Evolutionary conservation across 1,284 basidiomycete genomes (phyloP).

Genomic region (Phenoliferia sp.): DNA sequence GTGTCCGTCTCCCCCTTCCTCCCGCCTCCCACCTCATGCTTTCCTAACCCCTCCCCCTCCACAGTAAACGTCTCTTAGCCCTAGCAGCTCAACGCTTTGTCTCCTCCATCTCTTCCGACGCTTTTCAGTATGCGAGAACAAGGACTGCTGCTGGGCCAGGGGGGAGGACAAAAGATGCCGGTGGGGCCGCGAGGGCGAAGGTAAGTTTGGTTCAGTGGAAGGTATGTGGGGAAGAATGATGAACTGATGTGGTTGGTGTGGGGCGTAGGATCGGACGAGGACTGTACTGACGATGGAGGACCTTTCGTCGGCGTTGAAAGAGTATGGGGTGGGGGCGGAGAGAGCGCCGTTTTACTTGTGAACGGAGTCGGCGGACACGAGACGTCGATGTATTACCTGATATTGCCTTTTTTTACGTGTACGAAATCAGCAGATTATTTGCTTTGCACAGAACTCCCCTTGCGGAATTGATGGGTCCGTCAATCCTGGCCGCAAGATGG

Average conservation of each 20-base stretch:
- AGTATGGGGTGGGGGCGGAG: slow-evolving; percentile 92
- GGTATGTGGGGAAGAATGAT: background rate
- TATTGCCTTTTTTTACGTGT: no score
- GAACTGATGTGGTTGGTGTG: background rate
- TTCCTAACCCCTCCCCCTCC: background rate
- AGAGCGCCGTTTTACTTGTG: slow-evolving; percentile 31
- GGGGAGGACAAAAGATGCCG: slow-evolving; percentile 32
- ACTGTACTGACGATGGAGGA: slow-evolving; percentile 99
- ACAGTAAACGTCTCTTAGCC: slow-evolving; percentile 62
- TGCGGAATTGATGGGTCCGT: no score
- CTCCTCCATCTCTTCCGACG: slow-evolving; percentile 92
- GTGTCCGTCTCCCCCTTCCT: slow-evolving; percentile 55
- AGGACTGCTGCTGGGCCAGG: slow-evolving; percentile 55
- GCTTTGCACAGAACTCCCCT: no score
- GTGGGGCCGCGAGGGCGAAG: slow-evolving; percentile 11
- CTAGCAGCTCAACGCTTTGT: slow-evolving; percentile 98
- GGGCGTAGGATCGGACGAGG: slow-evolving; percentile 41
- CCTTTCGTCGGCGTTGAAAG: slow-evolving; percentile 79
- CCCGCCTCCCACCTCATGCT: background rate
- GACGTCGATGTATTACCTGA: no score
- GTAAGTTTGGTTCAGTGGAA: background rate
- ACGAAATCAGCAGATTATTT: no score
- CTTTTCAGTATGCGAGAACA: slow-evolving; percentile 95
- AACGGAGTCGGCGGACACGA: no score
- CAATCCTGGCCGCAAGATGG: no score